phyloP scores from a whole-genome alignment of 2,329 filamentous ascomycete species.

The Macrophomina pseudophaseolina region DNA sequence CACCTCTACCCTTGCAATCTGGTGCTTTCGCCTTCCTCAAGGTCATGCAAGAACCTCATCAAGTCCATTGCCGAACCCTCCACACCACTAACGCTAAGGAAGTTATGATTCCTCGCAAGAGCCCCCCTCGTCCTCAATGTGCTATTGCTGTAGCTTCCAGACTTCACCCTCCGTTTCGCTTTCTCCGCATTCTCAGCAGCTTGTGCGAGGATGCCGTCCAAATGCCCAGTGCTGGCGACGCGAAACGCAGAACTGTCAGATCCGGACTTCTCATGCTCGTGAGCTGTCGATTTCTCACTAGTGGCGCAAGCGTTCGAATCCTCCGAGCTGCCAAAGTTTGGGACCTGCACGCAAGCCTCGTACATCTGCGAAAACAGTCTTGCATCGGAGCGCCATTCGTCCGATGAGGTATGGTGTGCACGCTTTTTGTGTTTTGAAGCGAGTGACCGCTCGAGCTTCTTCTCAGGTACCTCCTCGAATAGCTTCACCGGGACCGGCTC shows the following conservation, averaged over 20 bases:
- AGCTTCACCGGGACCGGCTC: not conserved
- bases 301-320: not conserved
- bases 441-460: not conserved
- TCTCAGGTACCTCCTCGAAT: not conserved
- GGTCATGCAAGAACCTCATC: conserved; percentile 42
- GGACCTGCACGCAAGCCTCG: conserved; percentile 37
- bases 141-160: not conserved
- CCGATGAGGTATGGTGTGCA: not conserved
- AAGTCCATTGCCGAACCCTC: conserved; percentile 41
- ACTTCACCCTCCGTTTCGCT: not conserved
- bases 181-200: not conserved
- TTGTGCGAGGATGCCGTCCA: not conserved
- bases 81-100: conserved; percentile 43
- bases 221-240: not conserved
- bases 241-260: not conserved
- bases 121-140: conserved; percentile 29
- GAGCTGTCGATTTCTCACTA: no score
- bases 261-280: not conserved
- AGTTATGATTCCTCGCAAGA: conserved; percentile 39
- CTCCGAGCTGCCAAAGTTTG: conserved; percentile 23
- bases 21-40: conserved; percentile 43
- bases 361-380: conserved; percentile 44
- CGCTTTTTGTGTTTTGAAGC: not conserved
- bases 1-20: conserved; percentile 32
- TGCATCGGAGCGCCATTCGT: conserved; percentile 30